Percentiles rank a stretch among this genome's conserved stretches.
Evolutionary conservation across 306 rosid species (phyloP).

Genomic region (Glycine soja): DNA sequence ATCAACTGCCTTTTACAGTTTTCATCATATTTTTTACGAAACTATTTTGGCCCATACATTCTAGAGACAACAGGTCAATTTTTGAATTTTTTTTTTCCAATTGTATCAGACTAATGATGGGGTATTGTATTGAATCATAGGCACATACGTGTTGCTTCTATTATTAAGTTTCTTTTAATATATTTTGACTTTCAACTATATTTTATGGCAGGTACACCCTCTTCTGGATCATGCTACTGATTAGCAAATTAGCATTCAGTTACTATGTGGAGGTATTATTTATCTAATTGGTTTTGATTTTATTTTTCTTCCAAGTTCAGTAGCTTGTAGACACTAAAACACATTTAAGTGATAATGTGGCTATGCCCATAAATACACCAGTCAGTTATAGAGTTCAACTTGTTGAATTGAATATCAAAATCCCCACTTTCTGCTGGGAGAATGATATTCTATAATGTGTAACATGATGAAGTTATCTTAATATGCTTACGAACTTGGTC

Average conservation of each 20-base stretch:
- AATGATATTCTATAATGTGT: neutral
- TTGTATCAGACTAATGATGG: slow-evolving; percentile 19
- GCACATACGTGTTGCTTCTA: neutral
- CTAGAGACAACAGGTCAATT: neutral
- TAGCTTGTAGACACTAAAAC: neutral
- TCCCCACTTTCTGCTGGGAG: slow-evolving; percentile 2
- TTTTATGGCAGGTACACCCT: slow-evolving; percentile 79
- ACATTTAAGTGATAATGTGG: slow-evolving; percentile 15
- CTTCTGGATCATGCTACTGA: slow-evolving; percentile 90
- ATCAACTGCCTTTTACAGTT: slow-evolving; percentile 9
- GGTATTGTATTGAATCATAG: slow-evolving; percentile 1
- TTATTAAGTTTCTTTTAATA: slow-evolving; percentile 25
- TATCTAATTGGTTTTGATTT: slow-evolving; percentile 12
- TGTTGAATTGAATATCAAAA: neutral
- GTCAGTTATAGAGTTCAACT: slow-evolving; percentile 11
- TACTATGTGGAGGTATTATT: slow-evolving; percentile 90
- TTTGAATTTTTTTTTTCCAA: neutral
- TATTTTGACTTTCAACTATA: slow-evolving; percentile 18
- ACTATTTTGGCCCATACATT: slow-evolving; percentile 26
- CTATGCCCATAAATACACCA: neutral
- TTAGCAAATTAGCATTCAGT: slow-evolving; percentile 97
- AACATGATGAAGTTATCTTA: neutral
- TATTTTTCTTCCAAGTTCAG: neutral
- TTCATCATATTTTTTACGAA: slow-evolving; percentile 18
- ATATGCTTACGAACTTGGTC: neutral